Evolutionary conservation across 352 stramenopile species (phyloP), one percentile per base, ranked within the genome.

Genomic region (Phytophthora quininea): DNA sequence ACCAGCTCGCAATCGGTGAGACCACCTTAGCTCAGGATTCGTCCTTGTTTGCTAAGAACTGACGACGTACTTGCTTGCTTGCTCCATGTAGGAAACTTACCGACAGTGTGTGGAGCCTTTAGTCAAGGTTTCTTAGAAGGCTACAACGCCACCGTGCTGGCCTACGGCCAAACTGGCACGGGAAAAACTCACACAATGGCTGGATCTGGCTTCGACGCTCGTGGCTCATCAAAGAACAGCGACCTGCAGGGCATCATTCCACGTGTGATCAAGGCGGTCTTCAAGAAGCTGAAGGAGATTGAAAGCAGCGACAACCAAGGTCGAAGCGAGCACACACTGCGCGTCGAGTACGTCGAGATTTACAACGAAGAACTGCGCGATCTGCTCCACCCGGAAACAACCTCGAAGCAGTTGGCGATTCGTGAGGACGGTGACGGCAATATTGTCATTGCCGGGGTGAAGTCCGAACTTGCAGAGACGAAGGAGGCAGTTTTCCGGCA

Each of bases 321-420:
- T 30, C 54, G 50, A 46, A 58, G 48, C 29, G 89, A 98, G 54
- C 96, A 96, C 60, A 85, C 84, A n/a, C 73, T 99, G 12, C 82
- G 91, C 14, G 90, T 98, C 38, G 97, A 97, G 29, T 99, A 98
- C 71, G 84, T 99, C 48, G 97, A 99, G 86, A 97, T 99, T 58
- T 99, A 99, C 82, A 99, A 99, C 60, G 97, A 99, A 88, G 92
- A 98, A 57, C 82, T 99, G 9, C 86, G 93, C 3, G 97, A 99
- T 69, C 77, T 99, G 32, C 82, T 99, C 6, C 91, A 92, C 35
- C 80, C 84, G 0, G 86, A 95, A 53, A 95, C 82, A 0, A 71
- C 83, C 0, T 85, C 81, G 37, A 94, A 92, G 73, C 84, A 93
- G 75, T 58, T 95, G 10, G 81, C 73, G 27, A 95, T 95, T 66